Evolutionary conservation across 345 rosid genomes (phyloP), one percentile per base, ranked within the genome.

Genomic region (Pistacia atlantica): DNA sequence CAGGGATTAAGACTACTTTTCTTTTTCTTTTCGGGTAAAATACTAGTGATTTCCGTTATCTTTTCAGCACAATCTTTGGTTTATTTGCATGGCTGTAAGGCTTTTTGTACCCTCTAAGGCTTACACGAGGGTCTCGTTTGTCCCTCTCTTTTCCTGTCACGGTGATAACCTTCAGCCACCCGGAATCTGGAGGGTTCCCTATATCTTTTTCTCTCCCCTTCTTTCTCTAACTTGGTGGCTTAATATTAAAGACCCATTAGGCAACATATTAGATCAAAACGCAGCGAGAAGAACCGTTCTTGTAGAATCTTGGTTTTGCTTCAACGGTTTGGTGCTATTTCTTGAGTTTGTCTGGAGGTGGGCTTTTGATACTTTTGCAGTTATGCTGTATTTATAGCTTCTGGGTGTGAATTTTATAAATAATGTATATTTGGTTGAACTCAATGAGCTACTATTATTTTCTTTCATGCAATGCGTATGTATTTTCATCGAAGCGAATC

Each of bases 1-100:
- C 25, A 69, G 38, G 65, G 68, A 49, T 31, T 73, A 51, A 48
- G 59, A 63, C 59, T 31, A 5, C 5, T 20, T 18, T 58, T 51
- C 10, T 2, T 48, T 37, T 37, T 52, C 22, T 20, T 16, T 68
- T 68, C 2, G 61, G 73, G 54, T 52, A n/a, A 79, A 59, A 68
- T 45, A 38, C 33, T 65, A 69, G 31, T 31, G 59, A 69, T 68
- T 64, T 79, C 81, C 71, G 73, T 75, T 78, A 65, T 67, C 54
- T 69, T 48, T 75, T 49, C 80, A 77, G 71, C 73, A 37, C 76
- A 70, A 67, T 80, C 73, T 72, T 37, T 81, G 80, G 77, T 75
- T 77, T 65, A 74, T 78, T 78, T 88, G 92, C 97, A 91, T 91
- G 93, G 92, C 87, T 82, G 84, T 75, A 71, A 82, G 80, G 77